Conservation (phyloP, 352 stramenopile species). For the Pythium dissimile region DNA sequence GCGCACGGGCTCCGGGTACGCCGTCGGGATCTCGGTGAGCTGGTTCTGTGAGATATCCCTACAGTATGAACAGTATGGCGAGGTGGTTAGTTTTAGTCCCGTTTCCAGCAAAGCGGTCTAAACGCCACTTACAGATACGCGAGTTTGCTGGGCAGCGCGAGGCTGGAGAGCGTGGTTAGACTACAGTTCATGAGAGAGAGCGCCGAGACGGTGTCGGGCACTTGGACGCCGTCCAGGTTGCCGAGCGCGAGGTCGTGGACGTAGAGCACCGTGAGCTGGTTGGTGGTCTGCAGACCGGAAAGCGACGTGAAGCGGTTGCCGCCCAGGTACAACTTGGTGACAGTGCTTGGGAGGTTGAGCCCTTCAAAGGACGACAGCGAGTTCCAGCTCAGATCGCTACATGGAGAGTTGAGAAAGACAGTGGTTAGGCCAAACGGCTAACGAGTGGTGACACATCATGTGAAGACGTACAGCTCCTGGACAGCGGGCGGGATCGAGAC, state of each 20-base stretch:
- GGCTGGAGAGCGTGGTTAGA: constrained; percentile 13
- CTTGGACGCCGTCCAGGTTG: constrained; percentile 36
- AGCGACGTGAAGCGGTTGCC: constrained; percentile 71
- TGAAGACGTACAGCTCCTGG: constrained; percentile 10
- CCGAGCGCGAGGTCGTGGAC: constrained; percentile 57
- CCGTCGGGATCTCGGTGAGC: constrained; percentile 15
- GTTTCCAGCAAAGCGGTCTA: neutral
- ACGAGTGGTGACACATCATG: too few relatives aligned
- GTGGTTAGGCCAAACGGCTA: neutral
- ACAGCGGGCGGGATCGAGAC: constrained; percentile 15
- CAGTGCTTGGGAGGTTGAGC: constrained; percentile 43
- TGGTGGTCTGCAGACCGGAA: constrained; percentile 36
- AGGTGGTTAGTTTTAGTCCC: neutral
- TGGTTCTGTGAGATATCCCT: constrained; percentile 22
- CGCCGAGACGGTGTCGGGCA: constrained; percentile 38
- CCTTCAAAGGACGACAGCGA: constrained; percentile 50
- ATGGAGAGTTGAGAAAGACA: neutral
- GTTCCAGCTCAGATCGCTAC: constrained; percentile 66
- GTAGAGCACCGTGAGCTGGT: constrained; percentile 57
- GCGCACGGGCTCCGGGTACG: constrained; percentile 8
- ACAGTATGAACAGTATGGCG: neutral
- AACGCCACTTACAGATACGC: constrained; percentile 52
- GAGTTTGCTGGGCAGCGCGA: constrained; percentile 41
- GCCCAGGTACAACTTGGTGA: constrained; percentile 57
- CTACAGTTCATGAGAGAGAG: constrained; percentile 27